Evolutionary conservation across 306 rosid species (phyloP), one percentile per base, ranked within the genome.

Genomic region (Carpinus fangiana): DNA sequence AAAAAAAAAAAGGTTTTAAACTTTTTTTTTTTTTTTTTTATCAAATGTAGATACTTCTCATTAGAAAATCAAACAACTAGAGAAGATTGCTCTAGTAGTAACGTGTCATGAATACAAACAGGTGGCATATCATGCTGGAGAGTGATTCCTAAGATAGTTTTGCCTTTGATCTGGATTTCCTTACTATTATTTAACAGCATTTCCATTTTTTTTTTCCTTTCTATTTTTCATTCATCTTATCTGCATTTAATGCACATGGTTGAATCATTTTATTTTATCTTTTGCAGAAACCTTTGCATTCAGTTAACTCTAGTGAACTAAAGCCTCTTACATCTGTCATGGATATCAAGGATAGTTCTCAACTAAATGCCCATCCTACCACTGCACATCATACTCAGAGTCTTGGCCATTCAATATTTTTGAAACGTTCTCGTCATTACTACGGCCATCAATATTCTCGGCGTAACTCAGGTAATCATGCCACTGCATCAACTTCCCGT

Each of bases 361-460:
- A 81, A 10, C 76, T 78, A 43, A 87, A 85, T 82, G 73, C 78
- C 11, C 86, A 81, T 77, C 85, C 89, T 76, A 59, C 81, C 31
- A 73, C 62, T 81, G 34, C 83, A 55, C 86, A 91, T 78, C 95
- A 89, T 83, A 89, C 84, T 80, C 91, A 84, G 61, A 83, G 74
- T 89, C 93, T 91, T 57, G 86, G 92, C 31, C 93, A 95, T 67
- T 90, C 97, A 21, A 71, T 85, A 38, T 88, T 89, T 77, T 77
- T 93, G 83, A 96, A 93, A 75, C 93, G 97, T 5, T 93, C 98
- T 23, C 92, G 94, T 41, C 91, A 96, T 84, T 84, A 87, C 86
- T 91, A 89, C 82, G 91, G 85, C 21, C 93, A 96, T 81, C 97
- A 93, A 48, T 96, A 96, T 82, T 89, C 94, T 73, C 90, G 97